phyloP scores from a whole-genome alignment of 768 basidiomycete species.

The Paxillus ammoniavirescens region DNA sequence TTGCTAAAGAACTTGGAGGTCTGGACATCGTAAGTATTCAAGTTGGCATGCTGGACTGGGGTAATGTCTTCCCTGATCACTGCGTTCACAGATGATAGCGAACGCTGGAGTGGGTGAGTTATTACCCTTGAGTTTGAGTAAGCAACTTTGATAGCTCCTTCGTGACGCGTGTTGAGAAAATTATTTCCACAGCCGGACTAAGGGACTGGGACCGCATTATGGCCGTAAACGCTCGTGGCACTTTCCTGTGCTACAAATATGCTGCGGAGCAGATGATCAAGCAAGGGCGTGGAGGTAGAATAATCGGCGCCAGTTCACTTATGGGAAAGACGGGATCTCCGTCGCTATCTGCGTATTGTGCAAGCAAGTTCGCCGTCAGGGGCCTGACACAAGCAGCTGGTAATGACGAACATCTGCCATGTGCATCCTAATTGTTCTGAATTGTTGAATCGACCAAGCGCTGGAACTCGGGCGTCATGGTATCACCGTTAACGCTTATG shows the following conservation, averaged over 20 bases:
- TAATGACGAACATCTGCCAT: conserved; percentile 8
- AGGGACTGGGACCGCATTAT: conserved; percentile 42
- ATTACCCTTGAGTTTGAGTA: not conserved
- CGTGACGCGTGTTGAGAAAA: not conserved
- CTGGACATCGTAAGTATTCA: conserved; percentile 2
- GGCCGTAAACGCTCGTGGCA: conserved; percentile 54
- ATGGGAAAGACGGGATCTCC: conserved; percentile 7
- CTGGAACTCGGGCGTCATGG: conserved; percentile 32
- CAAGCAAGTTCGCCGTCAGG: conserved; percentile 42
- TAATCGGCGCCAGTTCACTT: conserved; percentile 42
- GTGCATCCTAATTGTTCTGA: not conserved
- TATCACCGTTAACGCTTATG: conserved; percentile 42
- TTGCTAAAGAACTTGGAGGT: conserved; percentile 15
- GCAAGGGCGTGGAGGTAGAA: conserved; percentile 51
- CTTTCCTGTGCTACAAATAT: conserved; percentile 62
- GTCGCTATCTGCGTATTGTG: conserved; percentile 23
- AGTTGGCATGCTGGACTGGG: not conserved
- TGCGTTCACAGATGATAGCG: conserved; percentile 16
- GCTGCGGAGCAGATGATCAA: conserved; percentile 61
- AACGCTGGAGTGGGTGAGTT: conserved; percentile 5
- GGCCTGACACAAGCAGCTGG: conserved; percentile 41
- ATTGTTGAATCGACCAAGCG: not conserved
- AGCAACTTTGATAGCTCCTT: not conserved
- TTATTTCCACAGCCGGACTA: conserved; percentile 23
- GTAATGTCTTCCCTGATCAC: not conserved